A percentile compares a stretch with the other conserved stretches of the same genome.
Evolutionary conservation across 2,329 filamentous ascomycete genomes (phyloP).

Genomic region (Scedosporium aurantiacum): DNA sequence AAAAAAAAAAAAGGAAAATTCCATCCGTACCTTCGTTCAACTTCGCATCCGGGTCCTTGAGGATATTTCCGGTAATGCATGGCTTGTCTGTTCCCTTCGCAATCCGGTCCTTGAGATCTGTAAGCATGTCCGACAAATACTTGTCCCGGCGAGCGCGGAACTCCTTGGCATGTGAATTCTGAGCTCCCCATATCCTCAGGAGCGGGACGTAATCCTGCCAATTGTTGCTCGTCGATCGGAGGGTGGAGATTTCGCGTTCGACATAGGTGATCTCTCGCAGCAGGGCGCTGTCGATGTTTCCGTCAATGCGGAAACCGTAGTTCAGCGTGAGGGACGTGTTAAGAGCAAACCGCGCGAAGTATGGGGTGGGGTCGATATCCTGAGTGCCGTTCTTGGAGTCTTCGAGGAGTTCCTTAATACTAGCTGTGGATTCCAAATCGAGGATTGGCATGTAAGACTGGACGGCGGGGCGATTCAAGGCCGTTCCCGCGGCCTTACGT

Average conservation of each 20-base stretch:
- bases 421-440: conserved; percentile 62
- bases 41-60: conserved; percentile 37
- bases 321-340: conserved; percentile 70
- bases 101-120: conserved; percentile 35
- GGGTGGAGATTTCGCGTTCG: conserved; percentile 64
- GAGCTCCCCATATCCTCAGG: conserved; percentile 51
- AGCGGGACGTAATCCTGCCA: conserved; percentile 79
- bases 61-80: conserved; percentile 37
- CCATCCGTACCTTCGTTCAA: conserved; percentile 22
- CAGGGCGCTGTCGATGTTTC: conserved; percentile 54
- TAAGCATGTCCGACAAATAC: conserved; percentile 56
- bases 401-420: conserved; percentile 59
- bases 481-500: conserved; percentile 68
- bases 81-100: conserved; percentile 28
- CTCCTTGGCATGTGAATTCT: conserved; percentile 50
- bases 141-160: conserved; percentile 59
- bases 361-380: conserved; percentile 60
- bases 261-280: conserved; percentile 65
- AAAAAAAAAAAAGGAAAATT: background rate
- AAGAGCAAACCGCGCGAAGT: conserved; percentile 65
- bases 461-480: conserved; percentile 63
- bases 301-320: conserved; percentile 67
- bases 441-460: conserved; percentile 76
- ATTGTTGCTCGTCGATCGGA: conserved; percentile 70
- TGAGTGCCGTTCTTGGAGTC: conserved; percentile 50